phyloP scores from a whole-genome alignment of 768 basidiomycete genomes.

The Suillus luteus region DNA sequence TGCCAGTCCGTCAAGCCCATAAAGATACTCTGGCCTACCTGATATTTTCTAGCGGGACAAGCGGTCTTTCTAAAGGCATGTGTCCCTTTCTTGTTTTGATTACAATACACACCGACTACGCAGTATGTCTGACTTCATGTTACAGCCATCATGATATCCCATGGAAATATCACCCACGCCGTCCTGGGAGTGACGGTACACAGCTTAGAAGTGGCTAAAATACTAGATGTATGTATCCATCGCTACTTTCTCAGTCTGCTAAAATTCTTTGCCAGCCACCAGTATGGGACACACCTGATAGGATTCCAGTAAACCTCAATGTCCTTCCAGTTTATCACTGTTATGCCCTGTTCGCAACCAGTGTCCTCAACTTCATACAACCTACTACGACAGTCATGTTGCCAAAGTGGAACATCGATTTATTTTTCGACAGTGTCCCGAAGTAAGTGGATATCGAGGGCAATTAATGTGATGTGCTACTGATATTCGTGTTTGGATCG shows the following conservation, averaged over 20 bases:
- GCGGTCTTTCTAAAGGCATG: slow-evolving; percentile 64
- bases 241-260: slow-evolving; percentile 41
- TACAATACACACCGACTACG: not conserved
- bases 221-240: slow-evolving; percentile 34
- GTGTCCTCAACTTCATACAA: slow-evolving; percentile 44
- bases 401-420: slow-evolving; percentile 53
- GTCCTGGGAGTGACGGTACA: slow-evolving; percentile 38
- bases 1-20: slow-evolving; percentile 42
- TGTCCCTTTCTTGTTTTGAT: not conserved
- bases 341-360: slow-evolving; percentile 51
- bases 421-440: slow-evolving; percentile 48
- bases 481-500: not conserved
- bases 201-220: slow-evolving; percentile 26
- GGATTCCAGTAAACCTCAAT: slow-evolving; percentile 45
- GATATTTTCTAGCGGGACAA: slow-evolving; percentile 71
- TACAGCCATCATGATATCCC: slow-evolving; percentile 64
- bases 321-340: slow-evolving; percentile 65
- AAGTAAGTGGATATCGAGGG: slow-evolving; percentile 40
- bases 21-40: slow-evolving; percentile 61
- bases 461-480: slow-evolving; percentile 2
- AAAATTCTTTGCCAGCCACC: slow-evolving; percentile 42
- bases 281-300: slow-evolving; percentile 38
- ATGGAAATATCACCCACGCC: slow-evolving; percentile 52
- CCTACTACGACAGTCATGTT: slow-evolving; percentile 51
- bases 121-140: not conserved